Evolutionary conservation across 179 eudicot genomes (phyloP), one percentile per base, ranked within the genome.

Genomic region (Silene vulgaris): DNA sequence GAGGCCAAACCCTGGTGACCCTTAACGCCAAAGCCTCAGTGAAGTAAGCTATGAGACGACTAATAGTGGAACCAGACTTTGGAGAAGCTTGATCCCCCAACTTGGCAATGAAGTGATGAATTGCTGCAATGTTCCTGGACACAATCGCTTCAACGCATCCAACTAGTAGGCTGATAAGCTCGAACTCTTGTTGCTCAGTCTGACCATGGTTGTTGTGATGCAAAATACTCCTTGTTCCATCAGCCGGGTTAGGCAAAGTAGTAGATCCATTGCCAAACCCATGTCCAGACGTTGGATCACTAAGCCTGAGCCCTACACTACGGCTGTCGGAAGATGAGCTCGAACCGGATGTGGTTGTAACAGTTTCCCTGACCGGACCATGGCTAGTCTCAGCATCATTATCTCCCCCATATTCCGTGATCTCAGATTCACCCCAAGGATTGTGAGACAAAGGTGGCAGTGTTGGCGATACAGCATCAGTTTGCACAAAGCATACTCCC

Each of bases 1-100:
- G 85, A 19, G 97, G 97, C 98, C 94, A 89, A 20, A 88, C 72
- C 78, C 93, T 76, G 5, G 92, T 79, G 17, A 87, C 90, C 63
- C 97, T 78, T 64, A 92, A 66, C 23, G 92, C 92, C 54, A 94
- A 79, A 11, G 97, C 94, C 73, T 94, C 98, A 0, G 93, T 90
- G 80, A 82, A 94, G 83, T 94, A 94, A 37, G 98, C 88, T 1
- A 81, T 72, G 13, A 94, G 85, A 9, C 97, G 96, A 60, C 84
- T 81, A 6, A 92, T 80, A 2, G 92, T 73, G 26, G 91, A 88
- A 11, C 76, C 71, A 17, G 89, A 94, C 73, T 80, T 87, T 5
- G 98, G 96, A 54, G 96, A 90, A 68, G 98, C 91, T 17, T 82
- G 83, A 12, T 90, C 96, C 1, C 98, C 98, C 29, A 94, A 74